Evolutionary conservation across 176 grass and related monocot species (phyloP).

Genomic region (Triticum monococcum): DNA sequence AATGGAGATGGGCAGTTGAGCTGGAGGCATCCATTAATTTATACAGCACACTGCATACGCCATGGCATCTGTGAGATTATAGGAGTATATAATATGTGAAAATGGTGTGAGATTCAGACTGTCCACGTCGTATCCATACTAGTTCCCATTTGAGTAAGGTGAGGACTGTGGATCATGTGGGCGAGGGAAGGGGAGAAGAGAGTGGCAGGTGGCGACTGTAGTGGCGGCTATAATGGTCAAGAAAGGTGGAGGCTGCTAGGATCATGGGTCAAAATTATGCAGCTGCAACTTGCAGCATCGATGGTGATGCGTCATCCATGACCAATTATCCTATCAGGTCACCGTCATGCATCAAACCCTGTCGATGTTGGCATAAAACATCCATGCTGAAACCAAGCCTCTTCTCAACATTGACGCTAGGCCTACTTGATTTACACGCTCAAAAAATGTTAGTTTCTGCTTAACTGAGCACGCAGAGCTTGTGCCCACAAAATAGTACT

Average conservation of each 20-base stretch:
- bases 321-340: background rate
- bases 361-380: background rate
- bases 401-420: no score
- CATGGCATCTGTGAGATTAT: background rate
- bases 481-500: no score
- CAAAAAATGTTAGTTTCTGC: no score
- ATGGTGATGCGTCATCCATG: background rate
- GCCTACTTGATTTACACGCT: no score
- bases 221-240: background rate
- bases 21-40: background rate
- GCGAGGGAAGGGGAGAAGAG: background rate
- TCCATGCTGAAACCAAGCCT: no score
- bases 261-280: background rate
- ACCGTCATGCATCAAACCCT: background rate
- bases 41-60: background rate
- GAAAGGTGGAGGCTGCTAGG: background rate
- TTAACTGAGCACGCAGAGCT: no score
- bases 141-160: background rate
- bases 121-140: background rate
- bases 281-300: background rate
- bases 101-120: background rate
- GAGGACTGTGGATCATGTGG: background rate
- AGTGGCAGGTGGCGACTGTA: background rate
- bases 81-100: background rate
- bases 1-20: background rate